phyloP scores from a whole-genome alignment of 1,284 basidiomycete genomes.

The Stereum hirsutum region DNA sequence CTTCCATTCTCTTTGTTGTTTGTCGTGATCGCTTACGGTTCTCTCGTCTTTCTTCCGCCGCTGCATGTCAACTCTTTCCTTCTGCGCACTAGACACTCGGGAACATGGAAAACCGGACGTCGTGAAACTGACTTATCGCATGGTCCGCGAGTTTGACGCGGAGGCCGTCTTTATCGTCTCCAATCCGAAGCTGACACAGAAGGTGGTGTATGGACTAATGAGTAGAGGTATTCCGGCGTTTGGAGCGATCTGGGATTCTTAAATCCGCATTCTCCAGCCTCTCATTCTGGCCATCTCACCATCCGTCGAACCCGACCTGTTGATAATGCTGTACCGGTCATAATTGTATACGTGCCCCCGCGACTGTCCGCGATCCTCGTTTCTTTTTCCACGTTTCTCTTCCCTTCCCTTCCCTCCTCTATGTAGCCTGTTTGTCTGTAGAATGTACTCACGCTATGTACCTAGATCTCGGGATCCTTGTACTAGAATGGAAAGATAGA shows the following conservation, averaged over 20 bases:
- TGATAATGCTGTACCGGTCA: too few species aligned
- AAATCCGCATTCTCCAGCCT: constrained; percentile 5
- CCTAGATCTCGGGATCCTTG: too few species aligned
- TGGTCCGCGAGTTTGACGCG: constrained; percentile 50
- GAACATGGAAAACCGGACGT: constrained; percentile 53
- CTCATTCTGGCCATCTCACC: too few species aligned
- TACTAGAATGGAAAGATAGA: too few species aligned
- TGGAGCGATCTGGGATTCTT: constrained; percentile 49
- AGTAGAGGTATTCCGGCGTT: constrained; percentile 52
- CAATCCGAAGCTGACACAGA: constrained; percentile 52
- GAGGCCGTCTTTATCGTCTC: constrained; percentile 56
- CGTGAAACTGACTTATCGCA: constrained; percentile 46
- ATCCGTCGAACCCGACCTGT: too few species aligned
- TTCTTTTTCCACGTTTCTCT: too few species aligned
- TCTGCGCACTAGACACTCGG: constrained; percentile 42
- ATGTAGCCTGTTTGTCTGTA: too few species aligned
- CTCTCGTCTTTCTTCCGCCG: not conserved
- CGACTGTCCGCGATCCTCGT: too few species aligned
- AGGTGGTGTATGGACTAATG: constrained; percentile 52
- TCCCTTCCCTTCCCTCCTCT: too few species aligned
- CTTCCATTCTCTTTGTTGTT: not conserved
- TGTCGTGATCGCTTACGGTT: too few species aligned
- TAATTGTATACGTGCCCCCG: too few species aligned
- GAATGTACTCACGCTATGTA: too few species aligned
- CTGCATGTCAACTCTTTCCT: not conserved